phyloP scores from a whole-genome alignment of 2,329 filamentous ascomycete species.

The Phaeosphaeriaceae sp. region DNA sequence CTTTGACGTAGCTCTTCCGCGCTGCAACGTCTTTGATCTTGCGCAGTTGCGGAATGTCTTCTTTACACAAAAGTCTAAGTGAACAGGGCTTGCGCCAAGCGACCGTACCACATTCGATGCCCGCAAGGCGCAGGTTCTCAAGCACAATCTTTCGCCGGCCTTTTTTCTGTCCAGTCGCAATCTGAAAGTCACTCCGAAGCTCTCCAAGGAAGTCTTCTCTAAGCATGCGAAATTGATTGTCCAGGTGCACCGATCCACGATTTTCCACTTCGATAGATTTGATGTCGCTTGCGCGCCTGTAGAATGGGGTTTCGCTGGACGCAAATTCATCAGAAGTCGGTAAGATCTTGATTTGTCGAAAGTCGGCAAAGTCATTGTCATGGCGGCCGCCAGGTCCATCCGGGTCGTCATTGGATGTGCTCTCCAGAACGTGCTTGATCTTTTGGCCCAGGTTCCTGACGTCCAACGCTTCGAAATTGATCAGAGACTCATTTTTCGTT shows the following conservation, averaged over 20 bases:
- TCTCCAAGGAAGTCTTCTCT: constrained; percentile 75
- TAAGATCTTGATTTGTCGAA: constrained; percentile 66
- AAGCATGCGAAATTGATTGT: constrained; percentile 75
- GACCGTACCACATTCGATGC: constrained; percentile 47
- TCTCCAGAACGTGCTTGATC: constrained; percentile 53
- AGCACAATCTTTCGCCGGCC: constrained; percentile 53
- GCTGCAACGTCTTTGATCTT: constrained; percentile 28
- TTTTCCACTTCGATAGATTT: constrained; percentile 44
- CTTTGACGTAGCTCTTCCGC: constrained; percentile 56
- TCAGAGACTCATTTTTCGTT: constrained; percentile 27
- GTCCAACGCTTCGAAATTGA: constrained; percentile 53
- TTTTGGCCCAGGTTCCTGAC: constrained; percentile 64
- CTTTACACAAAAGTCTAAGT: constrained; percentile 51
- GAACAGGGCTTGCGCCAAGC: constrained; percentile 37
- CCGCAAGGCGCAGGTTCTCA: constrained; percentile 46
- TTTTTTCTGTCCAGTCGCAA: constrained; percentile 58
- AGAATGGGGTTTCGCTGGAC: constrained; percentile 61
- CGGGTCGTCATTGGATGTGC: constrained; percentile 56
- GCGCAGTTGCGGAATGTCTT: constrained; percentile 56
- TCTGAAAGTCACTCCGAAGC: constrained; percentile 66
- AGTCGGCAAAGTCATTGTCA: constrained; percentile 73
- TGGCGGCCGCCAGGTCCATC: constrained; percentile 69
- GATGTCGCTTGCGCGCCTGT: constrained; percentile 61
- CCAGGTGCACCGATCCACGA: constrained; percentile 62
- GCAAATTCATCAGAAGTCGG: constrained; percentile 71